Evolutionary conservation across 2,329 filamentous ascomycete genomes (phyloP), one percentile per base, ranked within the genome.

Genomic region (Blumeria hordei): DNA sequence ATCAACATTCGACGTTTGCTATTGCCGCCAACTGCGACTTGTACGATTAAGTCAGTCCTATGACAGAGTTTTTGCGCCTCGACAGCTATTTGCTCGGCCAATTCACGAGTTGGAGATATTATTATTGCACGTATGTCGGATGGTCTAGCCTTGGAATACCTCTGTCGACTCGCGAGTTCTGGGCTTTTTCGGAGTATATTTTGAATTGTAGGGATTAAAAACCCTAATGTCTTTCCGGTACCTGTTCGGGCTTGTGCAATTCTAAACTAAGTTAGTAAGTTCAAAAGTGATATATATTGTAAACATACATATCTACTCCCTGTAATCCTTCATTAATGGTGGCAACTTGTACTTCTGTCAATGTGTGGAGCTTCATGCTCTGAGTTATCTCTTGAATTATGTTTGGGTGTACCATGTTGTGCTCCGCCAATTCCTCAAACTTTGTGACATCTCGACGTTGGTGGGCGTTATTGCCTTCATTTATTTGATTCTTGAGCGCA

Each of bases 241-340:
- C 92, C 92, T 7, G 92, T 98, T 70, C 85, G 94, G 58, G 92
- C 92, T 72, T 96, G 92, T 37, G 90, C 92, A 62, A 96, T 77
- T 62, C 85, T 88, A 62, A 16, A 39, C 10, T 16, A 36, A n/a
- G 51, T 62, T 49, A 62, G 59, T 55, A 11, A 47, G 28, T n/a
- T 39, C 34, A 47, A 41, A 41, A 5, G n/a, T 2, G 6, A 32
- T n/a, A 10, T 9, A 28, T 10, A 14, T 11, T 33, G 9, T 32
- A 47, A 21, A 62, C 64, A 58, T 64, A 67, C 65, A 67, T 63
- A 59, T 67, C 65, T 8, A 54, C 77, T 16, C 92, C 90, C 62
- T 62, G 56, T 28, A 96, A 71, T 9, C 81, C 87, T 58, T 85
- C 75, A 58, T 79, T 79, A 65, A 98, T 90, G 4, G 90, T 94